Evolutionary conservation across 2,329 filamentous ascomycete species (phyloP).

Genomic region (Albifimbria verrucaria): DNA sequence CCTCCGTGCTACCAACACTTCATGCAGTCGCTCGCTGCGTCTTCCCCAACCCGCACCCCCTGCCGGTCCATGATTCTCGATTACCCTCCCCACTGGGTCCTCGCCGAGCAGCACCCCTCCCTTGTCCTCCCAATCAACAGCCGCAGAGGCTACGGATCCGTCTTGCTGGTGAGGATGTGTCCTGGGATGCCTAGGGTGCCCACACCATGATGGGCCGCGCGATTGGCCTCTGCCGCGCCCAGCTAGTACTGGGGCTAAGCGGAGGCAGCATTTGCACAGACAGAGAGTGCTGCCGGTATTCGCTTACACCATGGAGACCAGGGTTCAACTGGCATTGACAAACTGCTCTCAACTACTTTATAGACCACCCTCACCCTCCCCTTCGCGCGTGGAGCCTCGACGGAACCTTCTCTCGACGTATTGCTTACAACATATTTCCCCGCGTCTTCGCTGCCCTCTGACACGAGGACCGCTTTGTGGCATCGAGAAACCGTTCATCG

Average conservation of each 20-base stretch:
- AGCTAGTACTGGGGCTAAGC: not conserved
- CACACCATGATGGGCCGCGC: not conserved
- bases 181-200: no score
- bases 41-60: not conserved
- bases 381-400: conserved; percentile 13
- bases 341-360: conserved; percentile 20
- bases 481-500: not conserved
- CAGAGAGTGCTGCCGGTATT: not conserved
- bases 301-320: not conserved
- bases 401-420: conserved; percentile 8
- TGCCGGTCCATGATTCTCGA: not conserved
- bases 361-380: conserved; percentile 21
- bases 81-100: not conserved
- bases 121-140: not conserved
- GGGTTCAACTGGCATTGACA: not conserved
- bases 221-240: not conserved
- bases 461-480: not conserved
- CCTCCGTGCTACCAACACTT: not conserved
- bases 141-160: not conserved
- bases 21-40: not conserved
- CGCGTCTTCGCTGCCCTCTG: not conserved
- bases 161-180: not conserved
- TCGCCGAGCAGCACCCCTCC: not conserved
- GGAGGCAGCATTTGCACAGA: not conserved
- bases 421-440: not conserved